Evolutionary conservation across 352 stramenopile species (phyloP).

Genomic region (Pythium periplocum): DNA sequence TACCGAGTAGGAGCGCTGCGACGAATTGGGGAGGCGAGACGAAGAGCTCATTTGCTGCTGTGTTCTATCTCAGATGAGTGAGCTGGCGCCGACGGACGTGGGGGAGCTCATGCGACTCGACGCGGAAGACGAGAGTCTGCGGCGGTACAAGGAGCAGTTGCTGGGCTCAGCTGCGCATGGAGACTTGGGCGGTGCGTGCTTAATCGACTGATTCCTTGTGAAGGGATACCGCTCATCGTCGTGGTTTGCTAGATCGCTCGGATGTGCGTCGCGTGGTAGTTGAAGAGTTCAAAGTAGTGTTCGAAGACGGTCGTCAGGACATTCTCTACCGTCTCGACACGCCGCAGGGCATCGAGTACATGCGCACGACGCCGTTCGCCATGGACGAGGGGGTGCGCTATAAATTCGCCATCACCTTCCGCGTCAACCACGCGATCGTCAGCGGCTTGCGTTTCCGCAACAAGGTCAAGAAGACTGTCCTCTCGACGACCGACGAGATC

Average conservation of each 20-base stretch:
- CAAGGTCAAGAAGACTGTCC: conserved; percentile 81
- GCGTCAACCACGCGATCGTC: conserved; percentile 83
- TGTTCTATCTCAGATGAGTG: conserved; percentile 42
- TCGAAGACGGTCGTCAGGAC: conserved; percentile 59
- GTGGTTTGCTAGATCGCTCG: conserved; percentile 27
- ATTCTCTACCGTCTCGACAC: conserved; percentile 78
- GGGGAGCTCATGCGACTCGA: conserved; percentile 74
- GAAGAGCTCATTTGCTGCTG: too few species aligned
- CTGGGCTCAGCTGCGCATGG: conserved; percentile 70
- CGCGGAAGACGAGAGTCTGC: conserved; percentile 76
- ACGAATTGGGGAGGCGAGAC: too few species aligned
- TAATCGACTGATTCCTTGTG: not conserved
- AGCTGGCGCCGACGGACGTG: conserved; percentile 50
- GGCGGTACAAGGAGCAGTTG: conserved; percentile 83
- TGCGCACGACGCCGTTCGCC: conserved; percentile 65
- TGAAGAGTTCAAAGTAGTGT: conserved; percentile 82
- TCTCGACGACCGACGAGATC: conserved; percentile 71
- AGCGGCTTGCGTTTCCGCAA: conserved; percentile 82
- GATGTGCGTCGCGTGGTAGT: conserved; percentile 75
- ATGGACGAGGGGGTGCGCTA: conserved; percentile 77
- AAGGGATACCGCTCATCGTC: not conserved
- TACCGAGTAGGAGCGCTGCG: too few species aligned
- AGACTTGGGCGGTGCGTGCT: conserved; percentile 60
- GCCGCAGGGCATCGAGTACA: conserved; percentile 52
- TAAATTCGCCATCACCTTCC: conserved; percentile 81